These are phyloP conservation scores for Ulmus americana DNA, from an alignment of 331 rosid genomes.

Conservation along the genomic window DNA sequence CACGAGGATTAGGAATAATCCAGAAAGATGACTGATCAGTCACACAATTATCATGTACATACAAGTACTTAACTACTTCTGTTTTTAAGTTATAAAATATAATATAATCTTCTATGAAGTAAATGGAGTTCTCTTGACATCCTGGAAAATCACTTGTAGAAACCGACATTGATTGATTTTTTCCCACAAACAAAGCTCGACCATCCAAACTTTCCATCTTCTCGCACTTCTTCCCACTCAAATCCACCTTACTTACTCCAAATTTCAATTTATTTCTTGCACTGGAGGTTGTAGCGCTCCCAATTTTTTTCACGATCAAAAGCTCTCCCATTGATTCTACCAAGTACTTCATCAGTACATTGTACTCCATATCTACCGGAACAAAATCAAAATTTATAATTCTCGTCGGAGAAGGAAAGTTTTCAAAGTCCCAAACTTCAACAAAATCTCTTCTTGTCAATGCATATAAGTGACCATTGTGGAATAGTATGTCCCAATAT, in stretches of 20 bases:
- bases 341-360: background rate
- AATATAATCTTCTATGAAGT: conserved; percentile 14
- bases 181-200: conserved; percentile 17
- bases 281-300: conserved; percentile 13
- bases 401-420: background rate
- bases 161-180: background rate
- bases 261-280: conserved; percentile 7
- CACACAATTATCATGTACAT: background rate
- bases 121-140: conserved; percentile 7
- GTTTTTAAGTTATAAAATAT: conserved; percentile 15
- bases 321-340: conserved; percentile 10
- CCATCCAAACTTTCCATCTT: background rate
- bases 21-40: conserved; percentile 25
- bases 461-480: conserved; percentile 17
- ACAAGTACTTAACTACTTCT: background rate
- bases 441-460: background rate
- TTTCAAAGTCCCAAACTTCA: conserved; percentile 17
- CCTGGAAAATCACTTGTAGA: background rate
- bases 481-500: conserved; percentile 21
- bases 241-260: conserved; percentile 10
- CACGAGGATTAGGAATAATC: conserved; percentile 6
- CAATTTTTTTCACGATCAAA: conserved; percentile 8
- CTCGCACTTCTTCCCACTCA: background rate
- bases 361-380: background rate
- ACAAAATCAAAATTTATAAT: conserved; percentile 1